Evolutionary conservation across 257 asterid genomes (phyloP).

Genomic region (Lavandula angustifolia): DNA sequence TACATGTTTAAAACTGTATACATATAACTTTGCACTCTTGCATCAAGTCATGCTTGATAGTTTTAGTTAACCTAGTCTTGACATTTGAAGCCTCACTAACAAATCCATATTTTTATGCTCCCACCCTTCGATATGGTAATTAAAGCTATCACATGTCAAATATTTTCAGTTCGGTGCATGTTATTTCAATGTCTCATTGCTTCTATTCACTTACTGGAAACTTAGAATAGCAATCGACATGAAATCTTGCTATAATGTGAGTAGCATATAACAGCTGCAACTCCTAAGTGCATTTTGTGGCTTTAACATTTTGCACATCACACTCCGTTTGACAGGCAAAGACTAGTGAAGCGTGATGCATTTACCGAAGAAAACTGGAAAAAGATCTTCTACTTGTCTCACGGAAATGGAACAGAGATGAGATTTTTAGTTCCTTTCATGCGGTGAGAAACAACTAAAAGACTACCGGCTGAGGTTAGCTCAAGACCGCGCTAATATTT

Average conservation of each 20-base stretch:
- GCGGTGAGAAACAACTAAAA: constrained; percentile 48
- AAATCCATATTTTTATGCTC: background rate
- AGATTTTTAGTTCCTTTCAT: constrained; percentile 80
- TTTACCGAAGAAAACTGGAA: constrained; percentile 93
- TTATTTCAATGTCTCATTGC: background rate
- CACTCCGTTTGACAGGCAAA: constrained; percentile 62
- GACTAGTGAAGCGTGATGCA: constrained; percentile 69
- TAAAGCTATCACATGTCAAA: background rate
- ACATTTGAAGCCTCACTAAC: background rate
- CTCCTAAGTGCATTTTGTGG: constrained; percentile 18
- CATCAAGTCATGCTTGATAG: constrained; percentile 15
- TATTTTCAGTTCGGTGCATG: background rate
- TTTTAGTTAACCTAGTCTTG: constrained; percentile 22
- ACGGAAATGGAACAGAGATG: constrained; percentile 96
- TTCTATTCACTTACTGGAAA: background rate
- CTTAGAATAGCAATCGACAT: background rate
- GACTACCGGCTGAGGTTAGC: background rate
- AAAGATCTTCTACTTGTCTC: constrained; percentile 81
- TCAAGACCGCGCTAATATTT: background rate
- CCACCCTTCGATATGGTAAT: background rate
- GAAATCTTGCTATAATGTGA: background rate
- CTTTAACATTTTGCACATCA: background rate
- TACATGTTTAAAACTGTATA: background rate
- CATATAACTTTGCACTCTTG: background rate
- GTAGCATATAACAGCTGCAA: background rate